Base-by-base conservation (phyloP, 2,329 filamentous ascomycete genomes). In the Epichloe elymi region DNA sequence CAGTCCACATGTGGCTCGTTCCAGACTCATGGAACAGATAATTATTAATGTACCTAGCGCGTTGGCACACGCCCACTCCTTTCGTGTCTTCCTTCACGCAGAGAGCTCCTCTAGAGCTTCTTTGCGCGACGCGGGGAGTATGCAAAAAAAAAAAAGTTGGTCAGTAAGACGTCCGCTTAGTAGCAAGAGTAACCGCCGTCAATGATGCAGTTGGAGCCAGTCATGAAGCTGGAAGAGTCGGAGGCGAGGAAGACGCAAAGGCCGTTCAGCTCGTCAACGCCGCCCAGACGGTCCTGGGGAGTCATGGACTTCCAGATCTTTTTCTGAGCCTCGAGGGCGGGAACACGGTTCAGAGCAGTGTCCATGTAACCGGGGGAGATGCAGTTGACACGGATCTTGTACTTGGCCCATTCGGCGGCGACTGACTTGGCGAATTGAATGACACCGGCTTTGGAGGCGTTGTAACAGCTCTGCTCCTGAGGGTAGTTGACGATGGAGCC, bases 351-450 rank as follows among this genome's bases (percentile, higher is more conserved):
- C 55, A 88, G 74, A 5, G 83, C 84, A 5, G 86, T 93, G 72
- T 90, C 85, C 82, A 91, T 90, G 73, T 91, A 91, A 33, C 86
- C 86, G 19, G 87, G 87, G 6, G 82, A 87, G 69, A 91, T 88
- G 67, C 80, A 84, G 76, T 93, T 93, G 61, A 90, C 86, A 38
- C 86, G 83, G 63, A 91, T 88, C 59, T 77, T 75, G 68, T 88
- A 77, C 70, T 86, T 85, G 61, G 86, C 85, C 86, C 87, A 91
- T 70, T 93, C 87, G 51, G 86, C 85, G 42, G 85, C 86, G 23
- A 93, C 79, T 3, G 85, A 88, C 73, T 86, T 88, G 68, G 80
- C 84, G 49, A 90, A 77, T 69, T 87, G 83, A 57, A 88, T 78
- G 38, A 89, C 84, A 60, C 82, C 86, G 15, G 86, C 85, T 77